Conservation (phyloP, 371 early-diverging fungal genomes). For the Entomophthora muscae region DNA sequence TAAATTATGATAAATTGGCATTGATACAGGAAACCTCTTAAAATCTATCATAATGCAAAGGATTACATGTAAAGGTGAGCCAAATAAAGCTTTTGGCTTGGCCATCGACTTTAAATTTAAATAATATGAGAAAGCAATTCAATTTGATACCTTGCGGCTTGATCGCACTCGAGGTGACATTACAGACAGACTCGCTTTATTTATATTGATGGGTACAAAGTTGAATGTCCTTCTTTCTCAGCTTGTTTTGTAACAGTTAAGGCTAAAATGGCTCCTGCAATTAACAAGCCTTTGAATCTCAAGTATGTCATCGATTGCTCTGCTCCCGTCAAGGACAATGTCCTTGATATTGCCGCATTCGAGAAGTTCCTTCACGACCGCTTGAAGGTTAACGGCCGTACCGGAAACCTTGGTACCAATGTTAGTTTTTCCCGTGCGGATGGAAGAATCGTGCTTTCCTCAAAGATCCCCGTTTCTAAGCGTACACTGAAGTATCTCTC, state of each 20-base stretch:
- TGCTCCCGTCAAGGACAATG: slow-evolving; percentile 84
- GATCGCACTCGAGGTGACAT: no score
- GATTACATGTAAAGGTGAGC: no score
- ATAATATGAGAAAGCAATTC: no score
- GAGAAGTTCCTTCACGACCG: slow-evolving; percentile 96
- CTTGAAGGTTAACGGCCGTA: slow-evolving; percentile 93
- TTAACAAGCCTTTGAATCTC: slow-evolving; percentile 23
- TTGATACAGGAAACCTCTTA: no score
- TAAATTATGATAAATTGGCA: no score
- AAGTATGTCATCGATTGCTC: slow-evolving; percentile 89
- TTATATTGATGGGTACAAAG: no score
- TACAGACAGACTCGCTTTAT: no score
- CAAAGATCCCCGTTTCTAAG: slow-evolving; percentile 77
- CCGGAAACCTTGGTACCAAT: slow-evolving; percentile 83
- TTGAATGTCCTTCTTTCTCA: not conserved
- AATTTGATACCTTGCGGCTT: no score
- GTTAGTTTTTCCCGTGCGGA: slow-evolving; percentile 70
- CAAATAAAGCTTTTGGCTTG: no score
- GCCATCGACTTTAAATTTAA: no score
- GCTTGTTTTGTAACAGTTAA: not conserved
- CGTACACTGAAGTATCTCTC: slow-evolving; percentile 98
- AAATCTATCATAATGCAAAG: no score
- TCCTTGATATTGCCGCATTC: slow-evolving; percentile 92
- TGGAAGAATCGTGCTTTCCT: slow-evolving; percentile 59
- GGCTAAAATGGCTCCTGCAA: slow-evolving; percentile 5